phyloP scores from a whole-genome alignment of 345 rosid genomes.

The Eucalyptus paniculata region DNA sequence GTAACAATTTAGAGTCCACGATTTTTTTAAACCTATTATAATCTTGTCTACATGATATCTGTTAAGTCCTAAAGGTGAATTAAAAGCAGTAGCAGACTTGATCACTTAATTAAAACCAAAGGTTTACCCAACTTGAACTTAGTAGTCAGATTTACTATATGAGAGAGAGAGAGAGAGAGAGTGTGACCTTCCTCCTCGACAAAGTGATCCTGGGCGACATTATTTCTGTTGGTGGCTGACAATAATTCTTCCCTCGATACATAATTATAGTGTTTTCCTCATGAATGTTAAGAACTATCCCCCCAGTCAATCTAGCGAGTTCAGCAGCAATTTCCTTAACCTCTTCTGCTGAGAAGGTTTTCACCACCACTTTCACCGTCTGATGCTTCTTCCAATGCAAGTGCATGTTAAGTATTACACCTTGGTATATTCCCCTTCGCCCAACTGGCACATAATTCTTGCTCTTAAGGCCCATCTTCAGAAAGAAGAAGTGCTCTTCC shows the following conservation, averaged over 20 bases:
- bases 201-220: slow-evolving; percentile 91
- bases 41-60: background rate
- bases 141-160: background rate
- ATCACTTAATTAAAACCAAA: background rate
- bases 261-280: slow-evolving; percentile 75
- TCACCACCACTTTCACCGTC: slow-evolving; percentile 71
- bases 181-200: slow-evolving; percentile 61
- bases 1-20: background rate
- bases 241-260: slow-evolving; percentile 94
- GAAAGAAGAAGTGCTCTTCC: slow-evolving; percentile 78
- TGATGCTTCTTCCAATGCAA: slow-evolving; percentile 99
- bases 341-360: slow-evolving; percentile 78
- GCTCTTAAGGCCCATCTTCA: slow-evolving; percentile 87
- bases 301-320: slow-evolving; percentile 74
- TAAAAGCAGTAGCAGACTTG: background rate
- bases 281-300: slow-evolving; percentile 80
- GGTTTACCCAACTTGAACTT: background rate
- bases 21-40: background rate
- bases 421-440: slow-evolving; percentile 87
- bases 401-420: slow-evolving; percentile 96
- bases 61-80: background rate
- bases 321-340: slow-evolving; percentile 84
- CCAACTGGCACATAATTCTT: slow-evolving; percentile 96
- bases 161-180: background rate
- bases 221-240: slow-evolving; percentile 90